Base-by-base conservation (phyloP, 1,284 basidiomycete genomes). In the Leccinum subrobustum region DNA sequence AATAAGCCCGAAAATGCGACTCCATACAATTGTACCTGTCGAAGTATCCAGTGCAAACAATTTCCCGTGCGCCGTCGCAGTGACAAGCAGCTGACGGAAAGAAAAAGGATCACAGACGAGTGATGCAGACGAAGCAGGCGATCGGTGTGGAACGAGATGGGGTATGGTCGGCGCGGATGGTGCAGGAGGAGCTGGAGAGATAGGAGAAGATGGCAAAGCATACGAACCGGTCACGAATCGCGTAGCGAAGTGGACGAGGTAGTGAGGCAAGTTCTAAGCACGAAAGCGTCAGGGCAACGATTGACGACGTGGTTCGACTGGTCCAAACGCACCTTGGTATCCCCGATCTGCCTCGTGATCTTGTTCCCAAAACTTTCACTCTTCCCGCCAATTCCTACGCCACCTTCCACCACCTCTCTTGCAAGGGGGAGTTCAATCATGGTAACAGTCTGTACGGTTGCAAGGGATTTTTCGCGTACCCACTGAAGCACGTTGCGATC, bases 41-140 rank as follows among this genome's bases (percentile, higher is more conserved):
- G 84, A 83, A 4, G 89, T 90, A 70, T 97, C 93, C 54, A 97
- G 76, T 0, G 88, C 95, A 69, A 89, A 94, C 0, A 96, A 68
- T 71, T 93, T 94, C 18, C 94, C 93, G 35, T 83, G 79, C 2
- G 77, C 67, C 1, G 92, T 93, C 0, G 87, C 90, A 3, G 81
- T 82, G 2, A 97, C 83, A 54, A 96, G 82, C 44, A 98, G 74
- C 73, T 97, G 93, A 53, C 91, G 83, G 75, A 97, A 93, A 0
- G 94, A 95, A 71, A 96, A 97, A 1, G 87, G 77, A 70, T 97
- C 93, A 2, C 91, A 84, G 54, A 80, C 78, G 0, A 89, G 77
- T 1, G 75, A 60, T 27, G 68, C 72, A 66, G 44, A 71, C 62
- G 57, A 80, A 76, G 20, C 80, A 11, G 61, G 60, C 9, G 58